These are phyloP conservation scores for Stentor coeruleus DNA, from an alignment of 73 alveolate genomes.

Conservation along the genomic window DNA sequence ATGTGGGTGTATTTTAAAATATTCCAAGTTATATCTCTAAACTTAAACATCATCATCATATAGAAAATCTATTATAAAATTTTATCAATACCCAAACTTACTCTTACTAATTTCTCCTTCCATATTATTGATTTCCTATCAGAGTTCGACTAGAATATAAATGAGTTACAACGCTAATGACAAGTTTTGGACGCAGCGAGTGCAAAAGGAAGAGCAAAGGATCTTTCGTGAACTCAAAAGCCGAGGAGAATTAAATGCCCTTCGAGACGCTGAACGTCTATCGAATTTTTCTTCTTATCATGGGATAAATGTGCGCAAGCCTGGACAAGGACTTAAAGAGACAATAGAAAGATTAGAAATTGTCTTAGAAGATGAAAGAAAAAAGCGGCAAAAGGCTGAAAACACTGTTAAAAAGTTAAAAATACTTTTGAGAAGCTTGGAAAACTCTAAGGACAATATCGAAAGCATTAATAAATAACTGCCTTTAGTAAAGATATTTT, in stretches of 20 bases:
- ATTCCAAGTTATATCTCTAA: too few relatives aligned
- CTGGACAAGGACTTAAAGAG: background rate
- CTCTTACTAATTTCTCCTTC: too few relatives aligned
- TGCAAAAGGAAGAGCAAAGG: background rate
- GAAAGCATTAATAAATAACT: too few relatives aligned
- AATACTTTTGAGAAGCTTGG: background rate
- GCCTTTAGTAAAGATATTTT: too few relatives aligned
- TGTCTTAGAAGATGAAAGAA: background rate
- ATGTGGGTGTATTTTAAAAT: too few relatives aligned
- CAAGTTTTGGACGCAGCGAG: background rate
- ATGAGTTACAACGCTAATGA: slow-evolving; percentile 2
- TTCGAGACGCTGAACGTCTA: background rate
- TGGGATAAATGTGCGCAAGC: background rate
- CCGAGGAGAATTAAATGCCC: background rate
- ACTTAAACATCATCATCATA: too few relatives aligned
- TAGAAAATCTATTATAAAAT: too few relatives aligned
- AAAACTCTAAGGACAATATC: too few relatives aligned
- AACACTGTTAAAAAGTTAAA: background rate
- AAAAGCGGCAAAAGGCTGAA: background rate
- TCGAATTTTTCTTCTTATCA: background rate
- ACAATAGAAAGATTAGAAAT: background rate
- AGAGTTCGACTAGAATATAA: too few relatives aligned
- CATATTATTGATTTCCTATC: too few relatives aligned
- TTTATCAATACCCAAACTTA: too few relatives aligned
- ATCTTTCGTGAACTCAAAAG: background rate